Evolutionary conservation across 352 stramenopile species (phyloP), one percentile per base, ranked within the genome.

Genomic region (Aphanomyces stellatus): DNA sequence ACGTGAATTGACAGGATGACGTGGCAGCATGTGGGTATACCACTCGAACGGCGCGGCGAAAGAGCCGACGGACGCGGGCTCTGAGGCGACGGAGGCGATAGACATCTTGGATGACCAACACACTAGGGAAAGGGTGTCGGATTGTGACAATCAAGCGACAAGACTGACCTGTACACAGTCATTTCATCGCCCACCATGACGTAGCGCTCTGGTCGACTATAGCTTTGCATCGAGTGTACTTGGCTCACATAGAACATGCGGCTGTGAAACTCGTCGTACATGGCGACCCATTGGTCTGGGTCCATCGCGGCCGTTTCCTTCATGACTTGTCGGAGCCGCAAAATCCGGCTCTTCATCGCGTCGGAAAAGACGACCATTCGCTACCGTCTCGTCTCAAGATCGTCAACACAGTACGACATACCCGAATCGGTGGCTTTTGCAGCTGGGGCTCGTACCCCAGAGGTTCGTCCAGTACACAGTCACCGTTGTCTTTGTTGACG

Each of bases 401-500:
- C 30, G 56, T 41, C 2, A 68, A 8, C 43, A 71, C 55, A 48
- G 5, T 25, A 27, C 4, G 8, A 42, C 28, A 22, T 49, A 57
- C 59, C 35, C 40, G 40, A 13, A 64, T 4, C 3, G 31, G 55
- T 4, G 55, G 35, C 27, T 64, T 64, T 15, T 34, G 4, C 22
- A 27, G 10, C n/a, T 51, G 27, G 27, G 74, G 57, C 74, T 92
- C 83, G 42, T 82, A 90, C 56, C 88, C 83, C 10, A 92, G 70
- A 0, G 83, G 82, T 40, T 80, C 70, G 3, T 51, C 34, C n/a
- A 67, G 24, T 35, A 63, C 64, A 8, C 66, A 69, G 27, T 76
- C 68, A 0, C 77, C 79, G 0, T 81, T 90, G 48, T 90, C 81
- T 56, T 88, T 74, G 37, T 90, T 90, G 53, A 90, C 80, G 66